Evolutionary conservation across 2,329 filamentous ascomycete species (phyloP).

Genomic region (Alternaria ethzedia): DNA sequence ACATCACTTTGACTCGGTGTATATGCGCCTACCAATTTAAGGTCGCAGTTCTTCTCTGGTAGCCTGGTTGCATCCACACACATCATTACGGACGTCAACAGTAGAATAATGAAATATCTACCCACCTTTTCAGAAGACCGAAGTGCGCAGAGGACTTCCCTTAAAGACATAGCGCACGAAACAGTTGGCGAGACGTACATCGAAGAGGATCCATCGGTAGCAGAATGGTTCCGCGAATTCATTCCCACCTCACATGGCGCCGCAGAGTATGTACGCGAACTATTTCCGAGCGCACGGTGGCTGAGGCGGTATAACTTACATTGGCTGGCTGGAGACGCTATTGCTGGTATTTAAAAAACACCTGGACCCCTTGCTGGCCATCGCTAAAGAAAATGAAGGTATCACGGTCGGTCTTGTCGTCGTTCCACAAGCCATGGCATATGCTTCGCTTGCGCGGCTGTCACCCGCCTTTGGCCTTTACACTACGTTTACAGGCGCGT

Average conservation of each 20-base stretch:
- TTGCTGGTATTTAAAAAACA: slow-evolving; percentile 31
- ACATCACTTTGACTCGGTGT: background rate
- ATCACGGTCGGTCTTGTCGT: slow-evolving; percentile 77
- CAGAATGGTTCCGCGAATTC: slow-evolving; percentile 35
- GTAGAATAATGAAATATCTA: slow-evolving; percentile 16
- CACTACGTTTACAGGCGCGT: slow-evolving; percentile 92
- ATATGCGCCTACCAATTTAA: background rate
- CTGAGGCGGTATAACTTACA: slow-evolving; percentile 37
- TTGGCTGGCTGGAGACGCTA: slow-evolving; percentile 40
- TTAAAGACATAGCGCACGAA: slow-evolving; percentile 26
- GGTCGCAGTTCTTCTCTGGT: background rate
- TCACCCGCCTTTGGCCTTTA: slow-evolving; percentile 83
- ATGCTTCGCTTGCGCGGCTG: slow-evolving; percentile 80
- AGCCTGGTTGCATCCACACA: background rate
- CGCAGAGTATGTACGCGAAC: slow-evolving; percentile 29
- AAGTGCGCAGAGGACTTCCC: slow-evolving; percentile 16
- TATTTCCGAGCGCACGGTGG: slow-evolving; percentile 41
- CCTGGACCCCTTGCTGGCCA: background rate
- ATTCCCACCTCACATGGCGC: slow-evolving; percentile 30
- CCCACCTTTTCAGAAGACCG: slow-evolving; percentile 19
- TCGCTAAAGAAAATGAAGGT: slow-evolving; percentile 14
- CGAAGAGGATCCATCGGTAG: slow-evolving; percentile 38
- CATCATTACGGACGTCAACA: background rate
- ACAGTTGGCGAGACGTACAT: slow-evolving; percentile 30
- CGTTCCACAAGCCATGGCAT: slow-evolving; percentile 94